Evolutionary conservation across 352 stramenopile genomes (phyloP).

Genomic region (Phytophthora nicotianae): DNA sequence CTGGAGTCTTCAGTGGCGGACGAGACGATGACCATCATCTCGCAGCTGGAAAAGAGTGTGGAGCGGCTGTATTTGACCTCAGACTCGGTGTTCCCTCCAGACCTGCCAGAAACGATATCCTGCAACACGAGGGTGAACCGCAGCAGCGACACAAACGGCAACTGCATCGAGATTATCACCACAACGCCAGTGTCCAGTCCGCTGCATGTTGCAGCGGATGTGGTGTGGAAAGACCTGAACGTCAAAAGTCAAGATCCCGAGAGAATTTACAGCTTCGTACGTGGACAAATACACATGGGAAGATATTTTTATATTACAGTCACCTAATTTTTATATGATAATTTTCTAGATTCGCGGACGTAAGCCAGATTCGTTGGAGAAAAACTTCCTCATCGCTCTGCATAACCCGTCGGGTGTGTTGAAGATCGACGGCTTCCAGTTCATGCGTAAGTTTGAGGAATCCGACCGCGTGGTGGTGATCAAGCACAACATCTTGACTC

Average conservation of each 20-base stretch:
- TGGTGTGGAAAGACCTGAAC: constrained; percentile 41
- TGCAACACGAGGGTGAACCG: constrained; percentile 35
- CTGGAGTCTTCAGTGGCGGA: constrained; percentile 20
- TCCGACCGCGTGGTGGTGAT: constrained; percentile 36
- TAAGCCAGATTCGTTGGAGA: constrained; percentile 39
- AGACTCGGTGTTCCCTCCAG: constrained; percentile 35
- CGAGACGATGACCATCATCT: constrained; percentile 33
- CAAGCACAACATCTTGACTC: constrained; percentile 34
- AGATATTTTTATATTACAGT: neutral
- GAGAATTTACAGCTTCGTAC: constrained; percentile 43
- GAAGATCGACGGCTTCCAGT: constrained; percentile 37
- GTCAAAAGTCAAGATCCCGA: constrained; percentile 38
- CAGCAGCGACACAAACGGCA: constrained; percentile 28
- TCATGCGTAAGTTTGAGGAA: constrained; percentile 44
- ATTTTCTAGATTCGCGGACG: constrained; percentile 30
- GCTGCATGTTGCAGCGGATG: constrained; percentile 19
- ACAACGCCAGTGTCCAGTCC: constrained; percentile 35
- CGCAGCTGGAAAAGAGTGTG: constrained; percentile 38
- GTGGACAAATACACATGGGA: constrained; percentile 4
- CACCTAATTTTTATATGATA: neutral
- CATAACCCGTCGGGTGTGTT: constrained; percentile 34
- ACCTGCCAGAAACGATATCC: constrained; percentile 31
- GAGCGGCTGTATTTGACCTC: constrained; percentile 34
- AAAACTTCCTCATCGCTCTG: constrained; percentile 43
- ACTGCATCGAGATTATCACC: constrained; percentile 36